Base-by-base conservation (phyloP, 2,329 filamentous ascomycete genomes). In the Dothistroma septosporum region DNA sequence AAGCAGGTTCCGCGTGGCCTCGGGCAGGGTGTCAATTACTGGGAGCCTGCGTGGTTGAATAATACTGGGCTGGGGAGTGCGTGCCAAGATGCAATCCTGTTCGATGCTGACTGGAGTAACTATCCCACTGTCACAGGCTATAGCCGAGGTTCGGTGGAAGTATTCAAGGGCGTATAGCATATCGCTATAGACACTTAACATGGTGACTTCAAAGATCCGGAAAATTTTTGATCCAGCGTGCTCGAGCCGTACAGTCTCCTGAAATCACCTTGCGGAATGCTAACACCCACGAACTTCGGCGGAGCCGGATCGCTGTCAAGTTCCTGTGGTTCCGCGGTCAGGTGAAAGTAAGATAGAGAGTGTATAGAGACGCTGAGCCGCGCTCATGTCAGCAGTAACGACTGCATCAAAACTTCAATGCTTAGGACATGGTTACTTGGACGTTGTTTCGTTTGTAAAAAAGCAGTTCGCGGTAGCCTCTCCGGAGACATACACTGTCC, bases 31-130 rank as follows among this genome's bases (percentile, higher is more conserved):
- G 55, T 73, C 16, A 65, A 68, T 55, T 72, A 71, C 52, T 73
- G 70, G 70, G 71, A 73, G 59, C 70, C 72, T 8, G 65, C 66
- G 1, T 74, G 71, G 69, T 32, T 73, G 58, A 74, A 73, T 55
- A 71, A 71, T 46, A 73, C 72, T 12, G 66, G 67, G 4, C 59
- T 73, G 2, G 72, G 72, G 4, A 68, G 68, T 49, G 64, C 61
- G 1, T 74, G 72, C 50, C 63, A 71, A 32, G 66, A 69, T 55
- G 63, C 63, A 10, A 70, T 72, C 37, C 54, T 74, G 47, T 74
- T 74, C 60, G 50, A 61, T 50, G 49, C 62, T 0, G 69, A 73
- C 48, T 72, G 66, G 66, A 66, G 62, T 31, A 35, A 66, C 10
- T 73, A 61, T 57, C 70, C 71, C 24, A 64, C 68, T 16, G 69